These are phyloP conservation scores for Hymenotorrendiella dingleyae DNA, from an alignment of 2,329 filamentous ascomycete genomes.

Conservation along the genomic window DNA sequence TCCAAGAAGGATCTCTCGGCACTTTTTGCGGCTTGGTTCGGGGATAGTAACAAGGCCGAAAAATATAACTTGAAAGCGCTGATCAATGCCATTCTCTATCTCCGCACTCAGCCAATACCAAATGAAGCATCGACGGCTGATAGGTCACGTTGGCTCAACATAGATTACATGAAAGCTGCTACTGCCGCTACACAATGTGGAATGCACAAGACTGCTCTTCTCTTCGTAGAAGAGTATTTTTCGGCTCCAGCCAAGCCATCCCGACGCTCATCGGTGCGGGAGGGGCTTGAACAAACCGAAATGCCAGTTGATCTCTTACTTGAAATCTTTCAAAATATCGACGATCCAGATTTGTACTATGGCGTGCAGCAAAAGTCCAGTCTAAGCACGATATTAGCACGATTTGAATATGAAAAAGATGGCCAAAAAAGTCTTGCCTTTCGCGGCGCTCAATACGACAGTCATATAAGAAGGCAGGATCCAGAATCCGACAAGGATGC, in stretches of 20 bases:
- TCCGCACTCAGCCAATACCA: slow-evolving; percentile 73
- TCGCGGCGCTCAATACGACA: slow-evolving; percentile 85
- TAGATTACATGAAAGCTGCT: slow-evolving; percentile 68
- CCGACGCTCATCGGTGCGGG: slow-evolving; percentile 58
- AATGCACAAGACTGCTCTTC: slow-evolving; percentile 79
- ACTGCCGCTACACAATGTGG: slow-evolving; percentile 69
- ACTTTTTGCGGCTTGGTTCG: slow-evolving; percentile 60
- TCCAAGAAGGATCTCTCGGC: slow-evolving; percentile 60
- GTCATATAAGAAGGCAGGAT: slow-evolving; percentile 62
- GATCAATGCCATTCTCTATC: slow-evolving; percentile 75
- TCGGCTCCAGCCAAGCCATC: slow-evolving; percentile 52
- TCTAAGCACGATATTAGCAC: slow-evolving; percentile 69
- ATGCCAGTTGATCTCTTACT: slow-evolving; percentile 66
- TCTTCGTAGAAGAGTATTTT: slow-evolving; percentile 71
- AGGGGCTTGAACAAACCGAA: slow-evolving; percentile 31
- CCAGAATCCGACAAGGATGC: slow-evolving; percentile 52
- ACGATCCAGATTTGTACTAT: slow-evolving; percentile 95
- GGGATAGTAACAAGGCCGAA: slow-evolving; percentile 37
- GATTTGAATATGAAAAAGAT: slow-evolving; percentile 84
- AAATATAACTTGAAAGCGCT: slow-evolving; percentile 65
- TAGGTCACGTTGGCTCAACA: slow-evolving; percentile 75
- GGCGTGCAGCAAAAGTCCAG: slow-evolving; percentile 76
- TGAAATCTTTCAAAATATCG: slow-evolving; percentile 82
- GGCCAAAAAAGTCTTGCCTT: slow-evolving; percentile 85
- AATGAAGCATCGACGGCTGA: slow-evolving; percentile 74